Percentiles rank a stretch among this genome's conserved stretches.
phyloP scores from a whole-genome alignment of 805 yeast genomes.

The Candida piceae region DNA sequence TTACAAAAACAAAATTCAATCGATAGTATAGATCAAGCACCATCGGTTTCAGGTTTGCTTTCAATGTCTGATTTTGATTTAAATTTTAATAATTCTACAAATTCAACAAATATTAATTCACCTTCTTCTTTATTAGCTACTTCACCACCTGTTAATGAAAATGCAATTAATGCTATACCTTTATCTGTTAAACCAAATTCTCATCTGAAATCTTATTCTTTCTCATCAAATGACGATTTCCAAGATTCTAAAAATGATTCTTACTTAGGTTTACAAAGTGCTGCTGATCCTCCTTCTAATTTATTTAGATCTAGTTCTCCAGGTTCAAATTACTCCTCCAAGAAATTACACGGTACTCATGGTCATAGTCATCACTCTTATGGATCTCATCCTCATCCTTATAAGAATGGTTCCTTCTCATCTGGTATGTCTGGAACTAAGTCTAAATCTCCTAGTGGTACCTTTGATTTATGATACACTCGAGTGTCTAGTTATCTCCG shows the following conservation, averaged over 20 bases:
- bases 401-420: slow-evolving; percentile 11
- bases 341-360: slow-evolving; percentile 9
- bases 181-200: background rate
- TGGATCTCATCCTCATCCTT: slow-evolving; percentile 23
- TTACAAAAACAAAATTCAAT: background rate
- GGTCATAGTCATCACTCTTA: slow-evolving; percentile 13
- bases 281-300: slow-evolving; percentile 15
- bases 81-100: slow-evolving; percentile 2
- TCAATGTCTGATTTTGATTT: slow-evolving; percentile 28
- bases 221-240: background rate
- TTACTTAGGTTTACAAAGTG: slow-evolving; percentile 7
- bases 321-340: slow-evolving; percentile 8
- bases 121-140: slow-evolving; percentile 15
- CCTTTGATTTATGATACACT: too few relatives aligned
- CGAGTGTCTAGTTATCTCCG: too few relatives aligned
- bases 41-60: slow-evolving; percentile 13
- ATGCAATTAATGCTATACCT: background rate
- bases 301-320: slow-evolving; percentile 15
- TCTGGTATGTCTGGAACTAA: slow-evolving; percentile 3
- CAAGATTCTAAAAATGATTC: slow-evolving; percentile 5
- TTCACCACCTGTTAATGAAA: slow-evolving; percentile 7
- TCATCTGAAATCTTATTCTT: background rate
- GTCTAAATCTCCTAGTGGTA: slow-evolving; percentile 6
- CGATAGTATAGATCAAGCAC: background rate
- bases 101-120: slow-evolving; percentile 5